A percentile compares a stretch with the other conserved stretches of the same genome.
Evolutionary conservation across 192 early-diverging fungal species (phyloP).

Genomic region (Linnemannia schmuckeri): DNA sequence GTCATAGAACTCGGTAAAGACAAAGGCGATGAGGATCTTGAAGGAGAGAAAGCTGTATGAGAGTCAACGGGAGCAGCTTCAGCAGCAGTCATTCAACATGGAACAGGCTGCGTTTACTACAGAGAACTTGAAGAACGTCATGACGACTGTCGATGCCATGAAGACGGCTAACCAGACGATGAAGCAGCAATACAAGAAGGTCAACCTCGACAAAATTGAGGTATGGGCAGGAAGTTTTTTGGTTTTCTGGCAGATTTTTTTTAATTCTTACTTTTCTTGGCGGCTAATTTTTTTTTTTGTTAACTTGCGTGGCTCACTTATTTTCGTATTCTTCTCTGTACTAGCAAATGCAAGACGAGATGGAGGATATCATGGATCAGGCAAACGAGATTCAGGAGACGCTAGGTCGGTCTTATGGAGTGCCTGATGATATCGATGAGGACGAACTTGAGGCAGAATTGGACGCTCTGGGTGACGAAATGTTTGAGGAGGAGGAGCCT

Average conservation of each 20-base stretch:
- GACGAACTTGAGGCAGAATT: conserved; percentile 98
- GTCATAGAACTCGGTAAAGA: conserved; percentile 87
- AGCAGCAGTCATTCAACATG: conserved; percentile 99
- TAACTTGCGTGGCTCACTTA: neutral
- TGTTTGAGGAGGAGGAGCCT: conserved; percentile 85
- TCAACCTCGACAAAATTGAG: conserved; percentile 96
- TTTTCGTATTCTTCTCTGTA: neutral
- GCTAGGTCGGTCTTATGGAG: conserved; percentile 89
- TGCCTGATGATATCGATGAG: conserved; percentile 97
- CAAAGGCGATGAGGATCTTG: conserved; percentile 89
- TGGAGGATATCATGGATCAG: conserved; percentile 97
- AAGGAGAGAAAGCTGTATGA: conserved; percentile 98
- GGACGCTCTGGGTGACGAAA: conserved; percentile 95
- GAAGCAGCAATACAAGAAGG: conserved; percentile 96
- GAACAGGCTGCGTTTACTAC: conserved; percentile 93
- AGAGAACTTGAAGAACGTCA: conserved; percentile 97
- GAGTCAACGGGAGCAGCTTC: conserved; percentile 91
- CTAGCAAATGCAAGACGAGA: conserved; percentile 95
- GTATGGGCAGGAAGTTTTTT: conserved; percentile 52
- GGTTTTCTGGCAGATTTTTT: neutral
- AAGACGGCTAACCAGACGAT: conserved; percentile 93
- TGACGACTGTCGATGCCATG: conserved; percentile 98
- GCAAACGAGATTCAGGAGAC: conserved; percentile 98
- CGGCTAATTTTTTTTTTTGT: neutral
- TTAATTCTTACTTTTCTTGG: neutral